These are phyloP conservation scores for Calonectria honghensis DNA, from an alignment of 2,329 filamentous ascomycete species.

Conservation along the genomic window DNA sequence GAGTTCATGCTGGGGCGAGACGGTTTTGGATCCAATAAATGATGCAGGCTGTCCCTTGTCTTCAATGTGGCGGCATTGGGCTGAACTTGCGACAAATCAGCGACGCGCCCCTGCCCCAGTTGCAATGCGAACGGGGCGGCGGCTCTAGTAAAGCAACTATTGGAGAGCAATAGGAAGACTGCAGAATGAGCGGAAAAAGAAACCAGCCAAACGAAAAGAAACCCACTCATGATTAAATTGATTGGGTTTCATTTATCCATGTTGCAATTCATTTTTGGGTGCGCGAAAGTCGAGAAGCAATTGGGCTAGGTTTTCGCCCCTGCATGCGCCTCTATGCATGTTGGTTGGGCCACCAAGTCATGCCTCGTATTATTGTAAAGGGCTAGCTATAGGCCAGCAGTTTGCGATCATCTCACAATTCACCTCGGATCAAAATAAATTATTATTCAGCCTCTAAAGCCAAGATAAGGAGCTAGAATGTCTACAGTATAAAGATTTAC, in stretches of 20 bases:
- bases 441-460: not conserved
- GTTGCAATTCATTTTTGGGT: not conserved
- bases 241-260: not conserved
- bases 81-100: slow-evolving; percentile 7
- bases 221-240: not conserved
- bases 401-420: not conserved
- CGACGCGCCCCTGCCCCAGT: not conserved
- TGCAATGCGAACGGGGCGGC: not conserved
- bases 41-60: not conserved
- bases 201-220: not conserved
- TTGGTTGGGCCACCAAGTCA: not conserved
- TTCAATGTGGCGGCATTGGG: not conserved
- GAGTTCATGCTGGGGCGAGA: not conserved
- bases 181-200: not conserved
- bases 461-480: too few relatives aligned
- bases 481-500: too few relatives aligned
- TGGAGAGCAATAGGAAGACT: not conserved
- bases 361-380: not conserved
- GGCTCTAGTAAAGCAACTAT: not conserved
- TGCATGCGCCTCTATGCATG: not conserved
- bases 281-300: not conserved
- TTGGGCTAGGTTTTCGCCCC: not conserved
- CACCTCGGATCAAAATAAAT: not conserved
- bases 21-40: not conserved
- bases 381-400: not conserved